Percentiles rank a stretch among this genome's conserved stretches.
These are phyloP conservation scores for Curvularia sp. DNA, from an alignment of 2,329 filamentous ascomycete species.

Conservation along the genomic window DNA sequence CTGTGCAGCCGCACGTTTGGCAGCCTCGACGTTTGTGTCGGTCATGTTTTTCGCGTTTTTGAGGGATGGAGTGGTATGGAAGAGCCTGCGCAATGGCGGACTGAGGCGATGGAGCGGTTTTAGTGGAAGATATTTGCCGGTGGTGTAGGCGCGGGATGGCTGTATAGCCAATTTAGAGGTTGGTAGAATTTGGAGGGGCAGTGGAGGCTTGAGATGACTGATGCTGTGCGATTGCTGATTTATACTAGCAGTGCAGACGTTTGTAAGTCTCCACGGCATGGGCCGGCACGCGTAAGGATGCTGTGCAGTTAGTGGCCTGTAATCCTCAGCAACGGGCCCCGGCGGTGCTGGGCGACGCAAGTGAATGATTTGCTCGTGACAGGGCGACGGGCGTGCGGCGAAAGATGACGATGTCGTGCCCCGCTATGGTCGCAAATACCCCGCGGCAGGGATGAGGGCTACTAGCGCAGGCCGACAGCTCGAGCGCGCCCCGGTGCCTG, in stretches of 20 bases:
- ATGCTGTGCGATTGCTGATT: slow-evolving; percentile 37
- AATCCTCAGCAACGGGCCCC: not conserved
- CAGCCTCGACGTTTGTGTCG: slow-evolving; percentile 64
- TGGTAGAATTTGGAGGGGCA: slow-evolving; percentile 28
- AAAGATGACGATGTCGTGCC: slow-evolving; percentile 17
- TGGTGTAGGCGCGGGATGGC: slow-evolving; percentile 8
- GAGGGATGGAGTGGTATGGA: slow-evolving; percentile 18
- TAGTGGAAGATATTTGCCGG: slow-evolving; percentile 4
- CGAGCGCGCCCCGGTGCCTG: slow-evolving; percentile 8
- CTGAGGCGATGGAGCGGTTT: not conserved
- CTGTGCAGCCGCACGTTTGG: slow-evolving; percentile 77
- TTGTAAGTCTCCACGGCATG: slow-evolving; percentile 23
- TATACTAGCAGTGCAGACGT: slow-evolving; percentile 25
- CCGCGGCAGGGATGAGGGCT: slow-evolving; percentile 22
- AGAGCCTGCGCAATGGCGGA: slow-evolving; percentile 1
- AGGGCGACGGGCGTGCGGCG: not conserved
- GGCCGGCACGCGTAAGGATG: slow-evolving; percentile 5
- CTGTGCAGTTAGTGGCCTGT: not conserved
- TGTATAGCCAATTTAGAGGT: slow-evolving; percentile 12
- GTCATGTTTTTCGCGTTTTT: slow-evolving; percentile 33
- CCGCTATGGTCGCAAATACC: slow-evolving; percentile 9
- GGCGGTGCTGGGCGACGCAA: not conserved
- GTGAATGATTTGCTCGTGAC: slow-evolving; percentile 16
- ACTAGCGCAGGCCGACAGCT: slow-evolving; percentile 21
- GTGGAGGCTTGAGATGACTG: slow-evolving; percentile 37